These are phyloP conservation scores for Lecanoromycetidae sp. DNA, from an alignment of 2,329 filamentous ascomycete genomes.

Conservation along the genomic window DNA sequence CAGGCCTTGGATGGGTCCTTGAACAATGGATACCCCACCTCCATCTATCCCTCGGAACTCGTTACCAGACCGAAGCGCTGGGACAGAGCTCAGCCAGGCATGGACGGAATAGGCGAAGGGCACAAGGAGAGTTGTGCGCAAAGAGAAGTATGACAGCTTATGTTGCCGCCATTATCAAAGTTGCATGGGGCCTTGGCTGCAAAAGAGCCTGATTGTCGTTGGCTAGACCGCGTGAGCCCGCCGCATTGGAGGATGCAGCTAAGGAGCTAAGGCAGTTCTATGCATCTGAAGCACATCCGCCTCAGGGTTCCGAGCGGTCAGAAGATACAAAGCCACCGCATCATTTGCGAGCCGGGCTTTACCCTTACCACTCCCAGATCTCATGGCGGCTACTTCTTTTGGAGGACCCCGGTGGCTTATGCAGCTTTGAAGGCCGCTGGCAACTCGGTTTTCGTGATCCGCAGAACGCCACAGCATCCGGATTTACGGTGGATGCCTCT, in stretches of 20 bases:
- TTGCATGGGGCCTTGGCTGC: not conserved
- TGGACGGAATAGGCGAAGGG: not conserved
- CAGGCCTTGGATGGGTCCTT: not conserved
- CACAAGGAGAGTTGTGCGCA: not conserved
- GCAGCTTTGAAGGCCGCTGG: constrained; percentile 2
- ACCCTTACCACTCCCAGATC: not conserved
- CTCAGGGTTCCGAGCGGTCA: constrained; percentile 5
- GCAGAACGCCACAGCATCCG: not conserved
- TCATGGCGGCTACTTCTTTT: not conserved
- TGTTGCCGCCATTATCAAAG: not conserved
- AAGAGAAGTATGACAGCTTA: not conserved
- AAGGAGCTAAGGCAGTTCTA: not conserved
- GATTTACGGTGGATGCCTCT: too few relatives aligned
- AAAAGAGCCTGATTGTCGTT: constrained; percentile 5
- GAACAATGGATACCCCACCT: not conserved
- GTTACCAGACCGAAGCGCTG: not conserved
- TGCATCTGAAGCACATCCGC: constrained; percentile 1
- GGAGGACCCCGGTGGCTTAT: not conserved
- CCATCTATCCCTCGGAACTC: not conserved
- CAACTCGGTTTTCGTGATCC: not conserved
- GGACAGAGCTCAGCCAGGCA: not conserved
- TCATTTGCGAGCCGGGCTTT: constrained; percentile 4
- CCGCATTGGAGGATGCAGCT: not conserved
- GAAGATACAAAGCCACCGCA: constrained; percentile 8
- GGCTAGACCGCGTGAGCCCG: not conserved